phyloP scores from a whole-genome alignment of 2,329 filamentous ascomycete genomes.

The Monosporascus sp. region DNA sequence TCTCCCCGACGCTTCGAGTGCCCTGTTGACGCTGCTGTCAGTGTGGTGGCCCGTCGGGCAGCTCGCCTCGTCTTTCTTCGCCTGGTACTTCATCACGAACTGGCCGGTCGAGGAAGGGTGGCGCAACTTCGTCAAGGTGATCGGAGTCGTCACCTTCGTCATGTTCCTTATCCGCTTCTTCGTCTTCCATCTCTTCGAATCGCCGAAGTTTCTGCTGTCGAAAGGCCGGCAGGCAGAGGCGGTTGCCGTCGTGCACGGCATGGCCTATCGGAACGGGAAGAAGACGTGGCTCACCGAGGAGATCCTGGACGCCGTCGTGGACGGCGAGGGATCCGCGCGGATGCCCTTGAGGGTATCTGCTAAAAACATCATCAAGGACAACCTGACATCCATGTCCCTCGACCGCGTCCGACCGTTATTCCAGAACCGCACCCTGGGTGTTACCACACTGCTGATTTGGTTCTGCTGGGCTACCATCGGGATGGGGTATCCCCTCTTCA shows the following conservation, averaged over 20 bases:
- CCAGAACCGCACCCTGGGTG: conserved; percentile 44
- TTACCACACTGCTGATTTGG: conserved; percentile 58
- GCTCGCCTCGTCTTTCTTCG: conserved; percentile 64
- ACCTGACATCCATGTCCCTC: conserved; percentile 60
- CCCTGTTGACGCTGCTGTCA: conserved; percentile 72
- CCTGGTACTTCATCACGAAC: conserved; percentile 70
- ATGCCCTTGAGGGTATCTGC: conserved; percentile 23
- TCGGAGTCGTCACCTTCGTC: conserved; percentile 66
- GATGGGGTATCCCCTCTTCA: conserved; percentile 84
- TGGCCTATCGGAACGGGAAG: conserved; percentile 64
- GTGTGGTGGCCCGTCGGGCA: conserved; percentile 86
- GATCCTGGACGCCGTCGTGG: conserved; percentile 53
- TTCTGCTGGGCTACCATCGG: conserved; percentile 79
- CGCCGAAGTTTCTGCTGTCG: conserved; percentile 76
- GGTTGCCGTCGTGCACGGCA: conserved; percentile 72
- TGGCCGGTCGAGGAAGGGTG: conserved; percentile 68
- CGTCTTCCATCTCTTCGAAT: conserved; percentile 77
- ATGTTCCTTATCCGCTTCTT: conserved; percentile 79
- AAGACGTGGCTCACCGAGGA: conserved; percentile 75
- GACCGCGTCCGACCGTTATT: conserved; percentile 65
- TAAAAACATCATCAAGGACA: conserved; percentile 46
- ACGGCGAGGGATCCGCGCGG: conserved; percentile 28
- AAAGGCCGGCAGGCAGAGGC: conserved; percentile 73
- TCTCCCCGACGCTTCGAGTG: conserved; percentile 67
- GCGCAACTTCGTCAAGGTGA: conserved; percentile 66